phyloP scores from a whole-genome alignment of 2,329 filamentous ascomycete species.

The Anthostomella pinea region DNA sequence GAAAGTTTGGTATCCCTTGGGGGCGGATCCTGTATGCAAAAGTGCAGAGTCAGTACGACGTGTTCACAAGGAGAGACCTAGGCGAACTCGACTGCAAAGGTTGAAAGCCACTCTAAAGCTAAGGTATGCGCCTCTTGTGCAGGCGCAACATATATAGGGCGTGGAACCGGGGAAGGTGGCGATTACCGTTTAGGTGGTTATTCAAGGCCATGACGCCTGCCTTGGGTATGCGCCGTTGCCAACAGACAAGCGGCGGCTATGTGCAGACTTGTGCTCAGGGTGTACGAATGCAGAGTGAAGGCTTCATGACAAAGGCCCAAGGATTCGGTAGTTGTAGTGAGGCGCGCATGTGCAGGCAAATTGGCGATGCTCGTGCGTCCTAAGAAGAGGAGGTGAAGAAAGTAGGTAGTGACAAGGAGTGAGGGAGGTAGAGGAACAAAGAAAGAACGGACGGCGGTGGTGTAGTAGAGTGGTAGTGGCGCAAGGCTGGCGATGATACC shows the following conservation, averaged over 20 bases:
- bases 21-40: slow-evolving; percentile 23
- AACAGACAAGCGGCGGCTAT: slow-evolving; percentile 13
- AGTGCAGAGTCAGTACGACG: slow-evolving; percentile 18
- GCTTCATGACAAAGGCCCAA: slow-evolving; percentile 19
- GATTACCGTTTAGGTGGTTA: slow-evolving; percentile 33
- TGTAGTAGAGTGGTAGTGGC: not conserved
- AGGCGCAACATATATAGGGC: too few species aligned
- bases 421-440: not conserved
- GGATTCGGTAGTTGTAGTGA: too few species aligned
- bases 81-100: too few species aligned
- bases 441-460: not conserved
- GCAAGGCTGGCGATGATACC: not conserved
- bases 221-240: slow-evolving; percentile 7
- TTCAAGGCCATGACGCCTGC: slow-evolving; percentile 33
- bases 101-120: too few species aligned
- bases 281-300: slow-evolving; percentile 2
- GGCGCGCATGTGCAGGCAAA: slow-evolving; percentile 1
- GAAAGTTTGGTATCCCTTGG: slow-evolving; percentile 23
- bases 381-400: not conserved
- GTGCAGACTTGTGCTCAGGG: slow-evolving; percentile 14
- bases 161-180: too few species aligned
- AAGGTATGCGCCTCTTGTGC: too few species aligned
- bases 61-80: slow-evolving; percentile 1
- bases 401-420: not conserved
- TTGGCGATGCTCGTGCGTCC: not conserved